Percentiles rank a stretch among this genome's conserved stretches.
Evolutionary conservation across 306 rosid genomes (phyloP).

Genomic region (Albizia julibrissin): DNA sequence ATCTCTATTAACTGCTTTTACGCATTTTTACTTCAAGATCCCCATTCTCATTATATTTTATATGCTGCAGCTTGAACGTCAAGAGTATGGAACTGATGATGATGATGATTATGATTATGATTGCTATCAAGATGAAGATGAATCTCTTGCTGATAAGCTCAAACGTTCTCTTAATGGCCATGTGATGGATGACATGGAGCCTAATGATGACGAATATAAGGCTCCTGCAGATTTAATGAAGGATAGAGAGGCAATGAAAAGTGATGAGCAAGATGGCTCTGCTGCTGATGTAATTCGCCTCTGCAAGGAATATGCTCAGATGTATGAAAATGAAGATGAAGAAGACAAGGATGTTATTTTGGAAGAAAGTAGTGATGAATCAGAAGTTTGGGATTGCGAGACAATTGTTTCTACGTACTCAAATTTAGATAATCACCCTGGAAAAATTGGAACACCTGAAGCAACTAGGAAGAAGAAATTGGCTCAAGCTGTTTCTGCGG

Average conservation of each 20-base stretch:
- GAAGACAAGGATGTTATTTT: conserved; percentile 47
- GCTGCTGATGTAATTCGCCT: conserved; percentile 68
- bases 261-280: conserved; percentile 50
- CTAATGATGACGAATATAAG: conserved; percentile 50
- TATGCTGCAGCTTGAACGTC: conserved; percentile 57
- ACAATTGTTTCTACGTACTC: conserved; percentile 85
- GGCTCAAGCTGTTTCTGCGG: conserved; percentile 61
- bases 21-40: conserved; percentile 1
- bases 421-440: conserved; percentile 88
- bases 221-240: conserved; percentile 75
- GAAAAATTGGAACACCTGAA: conserved; percentile 71
- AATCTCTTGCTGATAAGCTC: conserved; percentile 69
- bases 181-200: conserved; percentile 50
- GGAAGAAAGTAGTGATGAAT: conserved; percentile 87
- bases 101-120: conserved; percentile 41
- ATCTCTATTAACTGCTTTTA: conserved; percentile 5
- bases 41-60: conserved; percentile 17
- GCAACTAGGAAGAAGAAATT: conserved; percentile 69
- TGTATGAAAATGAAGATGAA: conserved; percentile 66
- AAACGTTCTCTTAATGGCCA: conserved; percentile 46
- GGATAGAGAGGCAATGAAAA: conserved; percentile 35
- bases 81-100: conserved; percentile 61
- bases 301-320: conserved; percentile 78
- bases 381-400: conserved; percentile 91
- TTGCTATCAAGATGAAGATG: conserved; percentile 54